Evolutionary conservation across 2,329 filamentous ascomycete genomes (phyloP).

Genomic region (Claviceps quebecensis): DNA sequence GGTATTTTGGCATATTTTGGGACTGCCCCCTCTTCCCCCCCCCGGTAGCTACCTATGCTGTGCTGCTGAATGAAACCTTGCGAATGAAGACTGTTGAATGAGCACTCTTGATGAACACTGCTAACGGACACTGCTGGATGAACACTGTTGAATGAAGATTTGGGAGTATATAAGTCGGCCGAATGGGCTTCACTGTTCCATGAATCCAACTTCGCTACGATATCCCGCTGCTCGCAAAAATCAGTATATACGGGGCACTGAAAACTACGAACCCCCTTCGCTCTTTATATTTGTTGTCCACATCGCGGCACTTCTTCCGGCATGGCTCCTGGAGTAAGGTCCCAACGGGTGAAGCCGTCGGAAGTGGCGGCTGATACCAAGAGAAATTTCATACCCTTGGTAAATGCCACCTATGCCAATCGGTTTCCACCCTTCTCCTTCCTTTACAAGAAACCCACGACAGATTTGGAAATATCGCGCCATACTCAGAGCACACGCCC

Average conservation of each 20-base stretch:
- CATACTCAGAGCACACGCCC: constrained; percentile 22
- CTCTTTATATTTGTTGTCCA: not conserved
- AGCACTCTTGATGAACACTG: too few species aligned
- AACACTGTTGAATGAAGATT: not conserved
- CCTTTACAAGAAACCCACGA: constrained; percentile 37
- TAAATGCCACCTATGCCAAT: constrained; percentile 40
- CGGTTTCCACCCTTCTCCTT: constrained; percentile 45
- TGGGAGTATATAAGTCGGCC: constrained; percentile 4
- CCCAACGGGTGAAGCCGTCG: constrained; percentile 25
- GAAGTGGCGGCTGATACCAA: constrained; percentile 65
- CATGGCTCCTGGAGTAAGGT: constrained; percentile 20
- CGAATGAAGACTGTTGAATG: too few species aligned
- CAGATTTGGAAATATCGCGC: constrained; percentile 28
- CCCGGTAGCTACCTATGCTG: too few species aligned
- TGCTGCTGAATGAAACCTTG: too few species aligned
- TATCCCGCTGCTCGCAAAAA: not conserved
- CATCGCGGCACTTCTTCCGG: not conserved
- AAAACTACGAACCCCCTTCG: not conserved
- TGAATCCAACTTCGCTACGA: constrained; percentile 7
- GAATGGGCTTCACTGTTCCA: constrained; percentile 5
- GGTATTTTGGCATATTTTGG: too few species aligned
- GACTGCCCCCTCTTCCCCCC: too few species aligned
- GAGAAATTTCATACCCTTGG: constrained; percentile 50
- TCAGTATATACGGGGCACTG: not conserved
- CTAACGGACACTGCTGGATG: too few species aligned